Evolutionary conservation across 2,329 filamentous ascomycete species (phyloP), one percentile per base, ranked within the genome.

Genomic region (Pseudonectria foliicola): DNA sequence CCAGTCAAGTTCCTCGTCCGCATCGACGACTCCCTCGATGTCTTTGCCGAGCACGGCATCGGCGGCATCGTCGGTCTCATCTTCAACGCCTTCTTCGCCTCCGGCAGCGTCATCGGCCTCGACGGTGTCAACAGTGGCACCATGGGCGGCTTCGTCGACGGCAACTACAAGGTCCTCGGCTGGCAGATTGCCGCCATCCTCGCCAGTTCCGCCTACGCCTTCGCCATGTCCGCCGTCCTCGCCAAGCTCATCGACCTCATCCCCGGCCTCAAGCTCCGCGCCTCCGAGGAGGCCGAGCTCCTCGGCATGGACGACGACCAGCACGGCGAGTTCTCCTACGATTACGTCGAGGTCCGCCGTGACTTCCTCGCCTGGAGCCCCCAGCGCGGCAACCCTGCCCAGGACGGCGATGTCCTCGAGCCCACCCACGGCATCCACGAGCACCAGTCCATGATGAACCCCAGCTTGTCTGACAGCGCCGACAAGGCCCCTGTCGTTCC

Each of bases 281-380:
- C 85, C 7, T 82, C 76, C 16, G 83, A 88, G 54, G 82, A 89
- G 62, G 85, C 85, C 15, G 85, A 92, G 62, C 76, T 90, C 10
- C 76, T 90, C 37, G 85, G 85, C 48, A 89, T 90, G 83, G 85
- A 92, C 54, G 85, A 90, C 56, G 85, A 90, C 63, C 85, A 92
- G 66, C 83, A 90, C 50, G 85, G 85, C 62, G 85, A 92, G 63
- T 92, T 90, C 57, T 85, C 85, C 10, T 90, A 90, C 68, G 85
- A 92, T 60, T 92, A 90, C 60, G 85, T 92, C 46, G 85, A 92
- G 71, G 84, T 90, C 39, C 82, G 85, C 55, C 79, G 85, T 53
- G 85, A 92, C 63, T 92, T 89, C 70, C 76, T 92, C 26, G 85
- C 85, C 39, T 92, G 85, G 85, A 89, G 83, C 21, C 85, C 85